phyloP scores from a whole-genome alignment of 176 grass and related monocot species.

The Carex scoparia region DNA sequence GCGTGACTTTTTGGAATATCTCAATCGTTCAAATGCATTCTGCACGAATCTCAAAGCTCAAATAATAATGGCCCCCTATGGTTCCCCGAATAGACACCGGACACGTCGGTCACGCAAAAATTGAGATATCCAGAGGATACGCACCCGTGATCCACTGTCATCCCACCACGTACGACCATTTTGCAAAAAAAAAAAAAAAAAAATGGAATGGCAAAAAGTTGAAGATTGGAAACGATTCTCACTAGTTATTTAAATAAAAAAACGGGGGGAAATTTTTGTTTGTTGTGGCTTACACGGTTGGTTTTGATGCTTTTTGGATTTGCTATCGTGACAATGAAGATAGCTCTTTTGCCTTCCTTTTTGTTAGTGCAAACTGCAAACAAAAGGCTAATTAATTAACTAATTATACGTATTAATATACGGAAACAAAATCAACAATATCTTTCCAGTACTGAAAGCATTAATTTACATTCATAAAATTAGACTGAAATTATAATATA shows the following conservation, averaged over 20 bases:
- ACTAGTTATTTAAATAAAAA: not conserved
- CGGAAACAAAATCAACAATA: not conserved
- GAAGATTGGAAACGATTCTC: constrained; percentile 19
- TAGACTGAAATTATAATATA: too few species aligned
- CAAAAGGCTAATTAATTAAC: not conserved
- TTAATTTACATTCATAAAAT: too few species aligned
- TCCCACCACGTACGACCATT: not conserved
- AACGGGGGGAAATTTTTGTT: not conserved
- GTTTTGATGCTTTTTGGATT: constrained; percentile 19
- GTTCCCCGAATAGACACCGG: too few species aligned
- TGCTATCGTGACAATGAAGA: constrained; percentile 11
- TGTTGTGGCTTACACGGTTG: constrained; percentile 23
- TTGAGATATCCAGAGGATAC: too few species aligned
- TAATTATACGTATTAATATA: not conserved
- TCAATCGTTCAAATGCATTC: too few species aligned
- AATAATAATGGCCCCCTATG: too few species aligned
- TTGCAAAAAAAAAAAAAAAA: not conserved
- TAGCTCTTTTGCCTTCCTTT: constrained; percentile 8
- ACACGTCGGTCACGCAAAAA: too few species aligned
- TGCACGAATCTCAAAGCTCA: too few species aligned
- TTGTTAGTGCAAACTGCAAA: constrained; percentile 15
- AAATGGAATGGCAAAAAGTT: not conserved
- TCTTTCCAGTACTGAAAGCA: not conserved
- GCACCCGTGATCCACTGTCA: not conserved
- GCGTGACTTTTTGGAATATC: too few species aligned